These are phyloP conservation scores for Penicillium sp. DNA, from an alignment of 2,329 filamentous ascomycete genomes.

Conservation along the genomic window DNA sequence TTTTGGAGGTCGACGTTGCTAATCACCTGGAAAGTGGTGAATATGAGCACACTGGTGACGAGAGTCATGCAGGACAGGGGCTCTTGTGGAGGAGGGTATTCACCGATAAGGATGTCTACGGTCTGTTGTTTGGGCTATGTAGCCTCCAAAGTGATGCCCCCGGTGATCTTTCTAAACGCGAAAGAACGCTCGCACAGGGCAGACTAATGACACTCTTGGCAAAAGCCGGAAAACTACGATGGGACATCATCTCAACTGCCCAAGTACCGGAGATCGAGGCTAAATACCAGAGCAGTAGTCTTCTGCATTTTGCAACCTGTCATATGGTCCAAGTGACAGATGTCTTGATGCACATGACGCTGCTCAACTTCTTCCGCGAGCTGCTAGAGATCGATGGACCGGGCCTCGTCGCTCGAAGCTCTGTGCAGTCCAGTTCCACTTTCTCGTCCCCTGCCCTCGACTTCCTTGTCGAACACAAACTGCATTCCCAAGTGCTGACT, in stretches of 20 bases:
- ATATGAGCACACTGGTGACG: slow-evolving; percentile 16
- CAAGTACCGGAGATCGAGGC: slow-evolving; percentile 54
- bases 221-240: slow-evolving; percentile 53
- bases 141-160: slow-evolving; percentile 41
- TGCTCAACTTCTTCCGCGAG: slow-evolving; percentile 57
- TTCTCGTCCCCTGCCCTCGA: slow-evolving; percentile 47
- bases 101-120: slow-evolving; percentile 58
- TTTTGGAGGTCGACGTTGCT: slow-evolving; percentile 51
- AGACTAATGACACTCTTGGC: slow-evolving; percentile 58
- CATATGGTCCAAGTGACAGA: slow-evolving; percentile 58
- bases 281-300: slow-evolving; percentile 37
- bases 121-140: slow-evolving; percentile 55
- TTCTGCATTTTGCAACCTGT: slow-evolving; percentile 55
- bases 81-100: slow-evolving; percentile 63
- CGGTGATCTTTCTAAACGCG: slow-evolving; percentile 45
- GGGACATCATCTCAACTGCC: slow-evolving; percentile 50
- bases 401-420: slow-evolving; percentile 29
- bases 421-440: slow-evolving; percentile 32
- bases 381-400: slow-evolving; percentile 46
- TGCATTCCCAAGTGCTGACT: slow-evolving; percentile 51
- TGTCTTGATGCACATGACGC: slow-evolving; percentile 58
- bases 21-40: slow-evolving; percentile 29
- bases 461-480: slow-evolving; percentile 50
- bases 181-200: slow-evolving; percentile 59
- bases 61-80: slow-evolving; percentile 43